Conservation (phyloP, 805 yeast species). For the Monosporozyma aerobia region DNA sequence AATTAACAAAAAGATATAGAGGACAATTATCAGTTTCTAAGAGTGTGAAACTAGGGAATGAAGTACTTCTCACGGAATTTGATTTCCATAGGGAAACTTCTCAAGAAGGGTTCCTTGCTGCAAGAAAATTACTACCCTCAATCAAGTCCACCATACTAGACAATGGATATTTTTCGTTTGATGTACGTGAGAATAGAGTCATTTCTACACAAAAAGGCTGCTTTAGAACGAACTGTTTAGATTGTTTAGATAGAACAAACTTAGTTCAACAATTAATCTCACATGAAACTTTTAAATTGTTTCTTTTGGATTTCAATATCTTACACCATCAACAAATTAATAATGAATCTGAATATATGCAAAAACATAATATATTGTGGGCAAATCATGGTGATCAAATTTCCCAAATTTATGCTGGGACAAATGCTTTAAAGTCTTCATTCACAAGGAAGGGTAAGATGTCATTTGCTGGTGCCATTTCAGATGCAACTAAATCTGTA, state of each 20-base stretch:
- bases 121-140: conserved; percentile 55
- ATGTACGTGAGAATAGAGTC: conserved; percentile 42
- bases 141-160: conserved; percentile 57
- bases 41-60: conserved; percentile 19
- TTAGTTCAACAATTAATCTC: conserved; percentile 79
- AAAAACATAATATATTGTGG: conserved; percentile 79
- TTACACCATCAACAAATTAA: conserved; percentile 12
- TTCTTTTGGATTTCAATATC: conserved; percentile 35
- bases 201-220: conserved; percentile 79
- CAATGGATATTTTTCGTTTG: conserved; percentile 77
- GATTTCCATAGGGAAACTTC: conserved; percentile 92
- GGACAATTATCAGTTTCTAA: conserved; percentile 43
- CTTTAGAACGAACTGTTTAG: conserved; percentile 87
- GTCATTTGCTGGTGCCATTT: conserved; percentile 91
- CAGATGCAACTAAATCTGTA: conserved; percentile 93
- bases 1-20: conserved; percentile 56
- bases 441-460: conserved; percentile 90
- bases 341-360: conserved; percentile 48
- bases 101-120: conserved; percentile 78
- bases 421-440: conserved; percentile 92
- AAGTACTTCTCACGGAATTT: conserved; percentile 61
- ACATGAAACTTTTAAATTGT: conserved; percentile 51
- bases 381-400: conserved; percentile 98
- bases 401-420: conserved; percentile 92
- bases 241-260: conserved; percentile 90